phyloP scores from a whole-genome alignment of 2,329 filamentous ascomycete species.

The Botrytis fragariae region DNA sequence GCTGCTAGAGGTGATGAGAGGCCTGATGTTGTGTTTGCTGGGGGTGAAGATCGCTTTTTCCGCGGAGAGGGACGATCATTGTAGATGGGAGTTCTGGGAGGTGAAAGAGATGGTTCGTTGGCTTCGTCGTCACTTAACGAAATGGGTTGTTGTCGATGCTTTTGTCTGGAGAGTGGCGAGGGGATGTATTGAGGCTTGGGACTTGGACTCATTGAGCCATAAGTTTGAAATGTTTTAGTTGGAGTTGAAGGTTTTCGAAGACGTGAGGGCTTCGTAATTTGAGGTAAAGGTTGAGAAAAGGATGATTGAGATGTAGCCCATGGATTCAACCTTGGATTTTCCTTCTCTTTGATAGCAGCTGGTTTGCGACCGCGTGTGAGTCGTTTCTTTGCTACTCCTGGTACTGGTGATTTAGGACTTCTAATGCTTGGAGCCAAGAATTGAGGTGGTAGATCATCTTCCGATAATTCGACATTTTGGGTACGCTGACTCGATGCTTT shows the following conservation, averaged over 20 bases:
- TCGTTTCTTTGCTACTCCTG: not conserved
- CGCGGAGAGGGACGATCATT: not conserved
- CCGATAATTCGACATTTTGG: not conserved
- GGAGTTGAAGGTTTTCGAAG: not conserved
- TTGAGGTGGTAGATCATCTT: conserved; percentile 27
- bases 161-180: not conserved
- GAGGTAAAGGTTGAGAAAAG: conserved; percentile 8
- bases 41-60: not conserved
- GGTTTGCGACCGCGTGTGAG: conserved; percentile 1
- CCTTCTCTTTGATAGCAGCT: conserved; percentile 1
- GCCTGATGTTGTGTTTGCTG: not conserved
- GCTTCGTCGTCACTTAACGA: not conserved
- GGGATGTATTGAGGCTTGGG: not conserved
- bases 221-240: conserved; percentile 1
- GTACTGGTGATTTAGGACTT: not conserved
- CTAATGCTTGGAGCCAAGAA: conserved; percentile 8
- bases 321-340: conserved; percentile 14
- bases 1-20: not conserved
- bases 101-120: conserved; percentile 2
- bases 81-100: not conserved
- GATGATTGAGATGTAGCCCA: conserved; percentile 14
- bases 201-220: conserved; percentile 1
- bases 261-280: conserved; percentile 9
- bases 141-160: not conserved
- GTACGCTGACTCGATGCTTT: conserved; percentile 17